These are phyloP conservation scores for Silene coronaria DNA, from an alignment of 179 eudicot species.

Conservation along the genomic window DNA sequence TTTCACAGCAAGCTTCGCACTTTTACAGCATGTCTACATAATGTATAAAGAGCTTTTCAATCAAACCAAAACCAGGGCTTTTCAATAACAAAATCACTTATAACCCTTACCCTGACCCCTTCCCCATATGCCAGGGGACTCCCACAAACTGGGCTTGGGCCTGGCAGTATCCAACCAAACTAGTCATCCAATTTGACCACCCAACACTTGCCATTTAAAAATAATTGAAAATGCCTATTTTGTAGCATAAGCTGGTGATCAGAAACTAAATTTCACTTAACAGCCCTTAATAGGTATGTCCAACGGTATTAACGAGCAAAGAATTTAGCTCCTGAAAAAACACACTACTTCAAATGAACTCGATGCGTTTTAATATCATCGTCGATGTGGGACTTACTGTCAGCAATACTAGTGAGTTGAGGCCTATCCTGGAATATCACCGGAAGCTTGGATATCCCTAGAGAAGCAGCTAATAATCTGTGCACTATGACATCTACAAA, in stretches of 20 bases:
- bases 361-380: not conserved
- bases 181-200: not conserved
- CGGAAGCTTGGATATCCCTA: slow-evolving; percentile 85
- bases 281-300: not conserved
- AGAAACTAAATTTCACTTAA: not conserved
- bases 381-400: slow-evolving; percentile 56
- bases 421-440: slow-evolving; percentile 70
- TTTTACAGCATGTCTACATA: not conserved
- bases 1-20: not conserved
- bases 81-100: not conserved
- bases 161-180: slow-evolving; percentile 3
- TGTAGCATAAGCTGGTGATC: not conserved
- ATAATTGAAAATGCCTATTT: not conserved
- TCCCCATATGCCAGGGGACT: not conserved
- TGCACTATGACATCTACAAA: slow-evolving; percentile 89
- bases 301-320: not conserved
- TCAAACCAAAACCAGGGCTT: not conserved
- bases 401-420: slow-evolving; percentile 79
- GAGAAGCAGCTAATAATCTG: slow-evolving; percentile 87
- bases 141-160: not conserved
- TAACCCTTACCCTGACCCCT: not conserved
- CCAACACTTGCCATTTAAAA: not conserved
- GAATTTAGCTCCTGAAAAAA: not conserved
- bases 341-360: not conserved
- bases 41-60: not conserved